Conservation (phyloP, 1,284 basidiomycete species). For the Lentinus polychrous region DNA sequence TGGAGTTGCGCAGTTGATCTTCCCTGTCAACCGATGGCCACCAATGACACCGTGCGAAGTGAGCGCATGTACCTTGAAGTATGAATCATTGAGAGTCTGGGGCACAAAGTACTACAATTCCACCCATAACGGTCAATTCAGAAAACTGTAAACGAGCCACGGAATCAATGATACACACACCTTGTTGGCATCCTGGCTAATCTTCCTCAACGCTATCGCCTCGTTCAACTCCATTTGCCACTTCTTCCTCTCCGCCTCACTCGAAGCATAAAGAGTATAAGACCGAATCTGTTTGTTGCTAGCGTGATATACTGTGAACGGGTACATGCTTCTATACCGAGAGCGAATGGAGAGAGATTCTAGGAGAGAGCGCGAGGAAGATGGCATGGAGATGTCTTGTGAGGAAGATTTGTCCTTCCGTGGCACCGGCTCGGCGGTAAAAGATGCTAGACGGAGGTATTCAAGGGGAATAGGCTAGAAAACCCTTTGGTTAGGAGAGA, state of each 20-base stretch:
- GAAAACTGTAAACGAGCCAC: background rate
- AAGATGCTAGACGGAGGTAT: slow-evolving; percentile 63
- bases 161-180: slow-evolving; percentile 29
- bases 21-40: slow-evolving; percentile 41
- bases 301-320: slow-evolving; percentile 71
- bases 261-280: slow-evolving; percentile 64
- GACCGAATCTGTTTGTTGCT: slow-evolving; percentile 44
- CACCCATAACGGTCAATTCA: background rate
- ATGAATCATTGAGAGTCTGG: slow-evolving; percentile 48
- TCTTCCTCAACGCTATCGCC: slow-evolving; percentile 53
- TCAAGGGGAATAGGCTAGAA: slow-evolving; percentile 68
- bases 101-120: slow-evolving; percentile 55
- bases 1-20: slow-evolving; percentile 47
- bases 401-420: slow-evolving; percentile 45
- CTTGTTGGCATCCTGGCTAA: slow-evolving; percentile 63
- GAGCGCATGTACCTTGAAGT: slow-evolving; percentile 39
- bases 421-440: slow-evolving; percentile 47
- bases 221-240: slow-evolving; percentile 60
- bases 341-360: slow-evolving; percentile 46
- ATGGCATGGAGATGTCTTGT: slow-evolving; percentile 34
- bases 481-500: background rate
- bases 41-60: background rate
- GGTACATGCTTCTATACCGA: slow-evolving; percentile 51
- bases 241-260: slow-evolving; percentile 47
- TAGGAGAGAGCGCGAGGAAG: slow-evolving; percentile 12